A percentile compares a stretch with the other conserved stretches of the same genome.
These are phyloP conservation scores for Tremellales sp. DNA, from an alignment of 1,284 basidiomycete genomes.

Conservation along the genomic window DNA sequence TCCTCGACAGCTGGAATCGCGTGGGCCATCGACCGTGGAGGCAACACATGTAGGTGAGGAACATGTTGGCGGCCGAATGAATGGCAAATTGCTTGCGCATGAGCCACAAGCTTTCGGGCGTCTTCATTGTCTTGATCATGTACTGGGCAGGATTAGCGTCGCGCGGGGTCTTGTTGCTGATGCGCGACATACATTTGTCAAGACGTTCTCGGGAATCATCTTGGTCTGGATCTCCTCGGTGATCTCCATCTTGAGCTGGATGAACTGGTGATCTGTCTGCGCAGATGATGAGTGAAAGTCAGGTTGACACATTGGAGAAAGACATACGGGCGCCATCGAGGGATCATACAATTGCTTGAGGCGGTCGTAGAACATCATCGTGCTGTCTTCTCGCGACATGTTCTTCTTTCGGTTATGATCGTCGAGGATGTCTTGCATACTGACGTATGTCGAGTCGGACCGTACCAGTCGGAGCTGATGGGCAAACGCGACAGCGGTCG, in stretches of 20 bases:
- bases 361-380: slow-evolving; percentile 77
- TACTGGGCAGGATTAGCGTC: slow-evolving; percentile 61
- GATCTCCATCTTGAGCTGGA: slow-evolving; percentile 66
- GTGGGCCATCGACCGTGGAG: slow-evolving; percentile 78
- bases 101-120: slow-evolving; percentile 85
- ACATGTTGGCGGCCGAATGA: slow-evolving; percentile 82
- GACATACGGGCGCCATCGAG: slow-evolving; percentile 27
- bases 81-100: slow-evolving; percentile 96
- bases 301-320: no score
- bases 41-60: slow-evolving; percentile 87
- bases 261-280: slow-evolving; percentile 28
- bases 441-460: slow-evolving; percentile 86
- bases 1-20: slow-evolving; percentile 82
- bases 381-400: slow-evolving; percentile 82
- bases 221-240: slow-evolving; percentile 87
- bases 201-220: slow-evolving; percentile 83
- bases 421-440: slow-evolving; percentile 91
- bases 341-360: slow-evolving; percentile 60
- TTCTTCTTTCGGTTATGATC: slow-evolving; percentile 74
- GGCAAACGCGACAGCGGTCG: slow-evolving; percentile 79
- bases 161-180: slow-evolving; percentile 64
- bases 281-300: no score
- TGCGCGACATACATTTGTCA: slow-evolving; percentile 65
- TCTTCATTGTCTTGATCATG: slow-evolving; percentile 80
- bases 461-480: slow-evolving; percentile 82